A percentile compares a stretch with the other conserved stretches of the same genome.
Conservation (phyloP, 768 basidiomycete genomes). For the Aureoboletus auriporus region DNA sequence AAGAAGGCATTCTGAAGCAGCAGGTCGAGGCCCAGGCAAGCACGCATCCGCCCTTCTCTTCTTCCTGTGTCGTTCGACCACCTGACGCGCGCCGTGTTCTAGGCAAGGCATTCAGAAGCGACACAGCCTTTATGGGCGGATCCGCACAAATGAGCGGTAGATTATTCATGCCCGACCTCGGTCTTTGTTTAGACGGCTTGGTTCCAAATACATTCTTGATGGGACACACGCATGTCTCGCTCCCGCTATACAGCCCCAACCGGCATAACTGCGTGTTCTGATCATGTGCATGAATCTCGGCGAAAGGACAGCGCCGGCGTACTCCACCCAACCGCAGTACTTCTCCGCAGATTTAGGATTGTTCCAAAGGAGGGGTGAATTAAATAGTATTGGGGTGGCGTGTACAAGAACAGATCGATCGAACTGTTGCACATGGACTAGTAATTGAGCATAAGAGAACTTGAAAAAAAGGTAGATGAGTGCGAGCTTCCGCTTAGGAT, state of each 20-base stretch:
- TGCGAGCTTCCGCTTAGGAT: not conserved
- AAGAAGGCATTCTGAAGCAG: constrained; percentile 52
- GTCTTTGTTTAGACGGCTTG: not conserved
- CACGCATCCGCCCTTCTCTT: constrained; percentile 2
- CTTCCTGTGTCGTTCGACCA: constrained; percentile 1
- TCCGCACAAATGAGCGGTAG: constrained; percentile 15
- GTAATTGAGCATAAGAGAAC: not conserved
- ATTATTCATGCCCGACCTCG: no score
- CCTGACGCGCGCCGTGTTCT: constrained; percentile 4
- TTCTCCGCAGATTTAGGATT: not conserved
- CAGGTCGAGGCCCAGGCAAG: constrained; percentile 52
- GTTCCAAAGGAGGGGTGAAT: not conserved
- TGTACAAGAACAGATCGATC: constrained; percentile 1
- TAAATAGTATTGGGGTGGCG: constrained; percentile 1
- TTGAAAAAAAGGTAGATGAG: not conserved
- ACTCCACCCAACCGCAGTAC: no score
- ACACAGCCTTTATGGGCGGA: constrained; percentile 34
- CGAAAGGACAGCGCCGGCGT: no score
- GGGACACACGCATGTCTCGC: not conserved
- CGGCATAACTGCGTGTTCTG: no score
- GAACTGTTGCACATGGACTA: not conserved
- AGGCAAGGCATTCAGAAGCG: constrained; percentile 26
- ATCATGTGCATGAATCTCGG: no score
- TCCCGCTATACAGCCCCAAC: no score
- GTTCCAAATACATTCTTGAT: not conserved